Base-by-base conservation (phyloP, 371 early-diverging fungal species). In the Mortierella polycephala region DNA sequence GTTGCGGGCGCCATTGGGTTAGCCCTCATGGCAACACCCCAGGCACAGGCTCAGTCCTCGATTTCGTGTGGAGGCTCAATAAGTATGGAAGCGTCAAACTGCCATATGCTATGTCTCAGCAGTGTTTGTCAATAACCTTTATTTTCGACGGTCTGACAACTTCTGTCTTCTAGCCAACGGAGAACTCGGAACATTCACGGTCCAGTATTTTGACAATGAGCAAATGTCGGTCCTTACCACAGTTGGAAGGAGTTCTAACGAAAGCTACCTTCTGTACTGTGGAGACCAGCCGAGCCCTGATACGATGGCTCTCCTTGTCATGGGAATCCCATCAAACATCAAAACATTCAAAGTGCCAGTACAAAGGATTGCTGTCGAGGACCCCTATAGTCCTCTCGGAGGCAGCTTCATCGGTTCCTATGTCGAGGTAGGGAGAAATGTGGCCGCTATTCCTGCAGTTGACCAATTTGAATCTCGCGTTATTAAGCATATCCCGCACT, bases 191-290 rank as follows among this genome's bases (percentile, higher is more conserved):
- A 30, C 30, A 4, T 30, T 30, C 30, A 30, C 30, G 2, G 30
- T 30, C 30, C 1, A 30, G 30, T 30, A 30, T 4, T 30, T 30
- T 30, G 30, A 30, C 30, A 4, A 1, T 30, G 30, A 30, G 30
- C 30, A 30, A 30, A 30, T 30, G 30, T 2, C 30, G 30, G 30
- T 30, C 30, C 30, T 30, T 4, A 30, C 30, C 30, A 30, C 30
- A 30, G 30, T 30, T 30, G 30, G 30, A 30, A 30, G 30, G 30
- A 30, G 2, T 4, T 30, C 6, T 0, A 23, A 9, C 4, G 64
- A 75, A 50, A 53, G 10, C 20, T 75, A 69, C 16, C 12, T 75
- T 23, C 57, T 75, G n/a, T 66, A 75, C 40, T 75, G 75, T 39
- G 39, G 23, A 18, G 47, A 9, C 5, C n/a, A 9, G 8, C 2